Percentiles rank a stretch among this genome's conserved stretches.
phyloP scores from a whole-genome alignment of 768 basidiomycete species.

The Rhodotorula diobovata region DNA sequence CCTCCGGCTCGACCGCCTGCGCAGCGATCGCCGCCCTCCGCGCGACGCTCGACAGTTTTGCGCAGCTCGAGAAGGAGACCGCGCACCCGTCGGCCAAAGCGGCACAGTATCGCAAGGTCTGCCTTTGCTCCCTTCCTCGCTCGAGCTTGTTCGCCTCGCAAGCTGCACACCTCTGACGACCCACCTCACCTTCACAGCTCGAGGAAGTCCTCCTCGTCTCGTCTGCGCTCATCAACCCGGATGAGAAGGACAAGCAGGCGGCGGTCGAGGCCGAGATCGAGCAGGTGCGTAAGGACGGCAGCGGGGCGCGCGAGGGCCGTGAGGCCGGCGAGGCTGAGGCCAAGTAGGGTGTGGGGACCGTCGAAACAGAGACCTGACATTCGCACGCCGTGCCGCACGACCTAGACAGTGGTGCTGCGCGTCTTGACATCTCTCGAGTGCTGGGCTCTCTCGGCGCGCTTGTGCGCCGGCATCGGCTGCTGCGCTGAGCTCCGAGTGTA shows the following conservation, averaged over 20 bases:
- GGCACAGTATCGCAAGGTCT: slow-evolving; percentile 31
- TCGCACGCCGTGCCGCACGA: too few relatives aligned
- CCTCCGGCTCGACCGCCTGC: not conserved
- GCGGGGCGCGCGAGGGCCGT: not conserved
- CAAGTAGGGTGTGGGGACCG: too few relatives aligned
- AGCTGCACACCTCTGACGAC: not conserved
- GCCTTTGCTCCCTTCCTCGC: not conserved
- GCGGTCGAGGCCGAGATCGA: slow-evolving; percentile 24
- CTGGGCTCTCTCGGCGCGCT: too few relatives aligned
- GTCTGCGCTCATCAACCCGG: slow-evolving; percentile 35
- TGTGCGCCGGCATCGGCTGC: too few relatives aligned
- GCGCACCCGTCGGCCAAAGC: slow-evolving; percentile 9
- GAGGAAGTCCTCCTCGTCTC: slow-evolving; percentile 28
- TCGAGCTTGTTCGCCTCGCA: not conserved
- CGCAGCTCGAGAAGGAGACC: not conserved
- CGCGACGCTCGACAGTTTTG: not conserved
- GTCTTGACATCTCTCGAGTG: too few relatives aligned
- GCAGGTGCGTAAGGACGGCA: slow-evolving; percentile 25
- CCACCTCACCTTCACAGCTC: slow-evolving; percentile 8
- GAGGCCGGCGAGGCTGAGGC: not conserved
- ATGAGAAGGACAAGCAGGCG: slow-evolving; percentile 1
- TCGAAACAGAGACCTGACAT: too few relatives aligned
- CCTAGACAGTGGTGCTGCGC: too few relatives aligned
- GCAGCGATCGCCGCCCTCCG: slow-evolving; percentile 16
- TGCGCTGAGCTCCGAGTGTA: too few relatives aligned